Evolutionary conservation across 2,329 filamentous ascomycete genomes (phyloP).

Genomic region (Iodosphaeria phyllophila): DNA sequence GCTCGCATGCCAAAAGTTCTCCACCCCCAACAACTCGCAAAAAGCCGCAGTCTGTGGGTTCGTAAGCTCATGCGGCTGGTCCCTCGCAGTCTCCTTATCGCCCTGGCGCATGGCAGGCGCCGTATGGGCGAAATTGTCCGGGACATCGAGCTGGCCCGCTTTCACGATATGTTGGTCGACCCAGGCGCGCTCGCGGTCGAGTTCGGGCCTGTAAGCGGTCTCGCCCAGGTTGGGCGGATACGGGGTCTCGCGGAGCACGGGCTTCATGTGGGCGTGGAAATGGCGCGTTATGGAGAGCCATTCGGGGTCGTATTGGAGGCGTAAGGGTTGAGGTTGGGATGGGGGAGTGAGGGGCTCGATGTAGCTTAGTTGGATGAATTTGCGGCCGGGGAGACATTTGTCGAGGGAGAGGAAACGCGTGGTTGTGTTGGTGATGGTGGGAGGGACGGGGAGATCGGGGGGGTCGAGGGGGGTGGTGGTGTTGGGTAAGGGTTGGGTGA

Average conservation of each 20-base stretch:
- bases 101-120: conserved; percentile 50
- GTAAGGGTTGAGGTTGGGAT: conserved; percentile 15
- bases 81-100: conserved; percentile 28
- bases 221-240: conserved; percentile 47
- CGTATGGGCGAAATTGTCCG: conserved; percentile 59
- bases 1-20: conserved; percentile 57
- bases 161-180: conserved; percentile 57
- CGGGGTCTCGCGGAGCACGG: conserved; percentile 39
- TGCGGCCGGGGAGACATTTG: conserved; percentile 65
- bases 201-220: conserved; percentile 44
- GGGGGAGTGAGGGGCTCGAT: conserved; percentile 23
- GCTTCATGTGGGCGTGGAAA: conserved; percentile 45
- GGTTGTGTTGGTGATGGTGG: conserved; percentile 55
- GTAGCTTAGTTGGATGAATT: conserved; percentile 67
- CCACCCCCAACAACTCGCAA: conserved; percentile 58
- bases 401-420: conserved; percentile 81
- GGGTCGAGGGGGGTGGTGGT: conserved; percentile 16
- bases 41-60: conserved; percentile 76
- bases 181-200: conserved; percentile 60
- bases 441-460: conserved; percentile 45
- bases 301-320: conserved; percentile 71
- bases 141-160: conserved; percentile 44
- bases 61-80: conserved; percentile 63
- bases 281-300: conserved; percentile 87
- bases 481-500: conserved; percentile 26